Conservation (phyloP, 352 stramenopile genomes). For the Phytopythium oedochilum region DNA sequence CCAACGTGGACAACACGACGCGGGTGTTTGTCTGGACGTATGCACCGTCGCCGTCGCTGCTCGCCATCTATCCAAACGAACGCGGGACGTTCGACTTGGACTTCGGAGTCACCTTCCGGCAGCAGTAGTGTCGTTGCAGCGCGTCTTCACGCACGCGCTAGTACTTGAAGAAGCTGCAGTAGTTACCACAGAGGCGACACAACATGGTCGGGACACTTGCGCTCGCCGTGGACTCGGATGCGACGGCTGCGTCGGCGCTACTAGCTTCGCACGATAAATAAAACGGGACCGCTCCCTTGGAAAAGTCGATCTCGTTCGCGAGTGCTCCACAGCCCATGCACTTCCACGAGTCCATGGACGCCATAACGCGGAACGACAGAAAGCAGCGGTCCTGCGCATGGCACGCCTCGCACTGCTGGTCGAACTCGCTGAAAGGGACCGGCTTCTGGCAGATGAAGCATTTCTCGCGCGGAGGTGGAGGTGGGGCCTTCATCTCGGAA, state of each 20-base stretch:
- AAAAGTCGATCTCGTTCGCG: slow-evolving; percentile 52
- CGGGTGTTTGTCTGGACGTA: slow-evolving; percentile 23
- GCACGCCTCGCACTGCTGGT: slow-evolving; percentile 46
- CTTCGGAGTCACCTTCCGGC: slow-evolving; percentile 19
- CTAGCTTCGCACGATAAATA: slow-evolving; percentile 54
- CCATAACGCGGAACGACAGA: slow-evolving; percentile 62
- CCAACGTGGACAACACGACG: slow-evolving; percentile 9
- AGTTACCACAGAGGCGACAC: slow-evolving; percentile 71
- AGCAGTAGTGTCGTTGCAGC: not conserved
- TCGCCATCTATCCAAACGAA: slow-evolving; percentile 15
- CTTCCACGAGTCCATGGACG: slow-evolving; percentile 72
- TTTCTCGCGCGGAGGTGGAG: slow-evolving; percentile 43
- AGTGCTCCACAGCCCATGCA: slow-evolving; percentile 73
- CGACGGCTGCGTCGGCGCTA: slow-evolving; percentile 4
- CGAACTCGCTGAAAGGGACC: slow-evolving; percentile 60
- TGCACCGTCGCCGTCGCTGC: slow-evolving; percentile 6
- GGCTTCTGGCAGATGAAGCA: slow-evolving; percentile 68
- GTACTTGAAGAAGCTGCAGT: slow-evolving; percentile 74
- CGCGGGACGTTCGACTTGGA: slow-evolving; percentile 22
- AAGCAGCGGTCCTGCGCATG: slow-evolving; percentile 78
- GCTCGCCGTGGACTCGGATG: not conserved
- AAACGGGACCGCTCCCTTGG: slow-evolving; percentile 35
- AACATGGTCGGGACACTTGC: slow-evolving; percentile 30
- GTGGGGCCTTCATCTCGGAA: slow-evolving; percentile 5
- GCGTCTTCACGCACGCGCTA: slow-evolving; percentile 8